phyloP scores from a whole-genome alignment of 345 rosid genomes.

The Mercurialis annua region DNA sequence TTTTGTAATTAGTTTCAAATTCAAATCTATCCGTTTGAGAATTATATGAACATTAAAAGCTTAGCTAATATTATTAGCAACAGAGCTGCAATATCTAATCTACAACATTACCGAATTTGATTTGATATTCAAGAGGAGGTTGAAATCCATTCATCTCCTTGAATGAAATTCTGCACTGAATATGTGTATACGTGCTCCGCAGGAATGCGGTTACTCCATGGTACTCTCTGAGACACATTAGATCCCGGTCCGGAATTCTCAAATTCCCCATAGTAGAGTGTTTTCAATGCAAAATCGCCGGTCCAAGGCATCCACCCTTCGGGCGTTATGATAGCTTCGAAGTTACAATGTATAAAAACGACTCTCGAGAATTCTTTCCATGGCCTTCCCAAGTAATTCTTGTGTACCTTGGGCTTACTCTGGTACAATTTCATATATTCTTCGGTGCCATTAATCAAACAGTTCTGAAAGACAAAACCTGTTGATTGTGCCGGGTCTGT shows the following conservation, averaged over 20 bases:
- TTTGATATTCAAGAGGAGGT: slow-evolving; percentile 25
- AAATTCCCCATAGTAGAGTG: slow-evolving; percentile 82
- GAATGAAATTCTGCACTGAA: slow-evolving; percentile 75
- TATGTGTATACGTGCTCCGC: slow-evolving; percentile 44
- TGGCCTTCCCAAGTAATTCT: slow-evolving; percentile 76
- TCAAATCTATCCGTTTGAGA: too few species aligned
- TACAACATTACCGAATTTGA: background rate
- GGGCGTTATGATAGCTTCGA: slow-evolving; percentile 56
- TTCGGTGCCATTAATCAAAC: slow-evolving; percentile 70
- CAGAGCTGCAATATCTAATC: background rate
- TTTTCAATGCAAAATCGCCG: slow-evolving; percentile 64
- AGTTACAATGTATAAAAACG: slow-evolving; percentile 51
- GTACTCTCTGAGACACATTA: slow-evolving; percentile 43
- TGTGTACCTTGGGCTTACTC: slow-evolving; percentile 60
- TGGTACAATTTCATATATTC: slow-evolving; percentile 60
- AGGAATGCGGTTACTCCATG: slow-evolving; percentile 78
- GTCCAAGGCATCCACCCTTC: slow-evolving; percentile 83
- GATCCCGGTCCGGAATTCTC: slow-evolving; percentile 68
- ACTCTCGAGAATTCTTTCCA: slow-evolving; percentile 95
- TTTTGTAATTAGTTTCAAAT: too few species aligned
- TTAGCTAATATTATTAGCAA: background rate
- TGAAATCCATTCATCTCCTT: slow-evolving; percentile 71
- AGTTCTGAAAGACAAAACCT: slow-evolving; percentile 68
- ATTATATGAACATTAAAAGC: too few species aligned
- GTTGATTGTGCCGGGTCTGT: slow-evolving; percentile 76